Percentiles rank a stretch among this genome's conserved stretches.
Evolutionary conservation across 176 grass and related monocot genomes (phyloP).

Genomic region (Thinopyrum elongatum): DNA sequence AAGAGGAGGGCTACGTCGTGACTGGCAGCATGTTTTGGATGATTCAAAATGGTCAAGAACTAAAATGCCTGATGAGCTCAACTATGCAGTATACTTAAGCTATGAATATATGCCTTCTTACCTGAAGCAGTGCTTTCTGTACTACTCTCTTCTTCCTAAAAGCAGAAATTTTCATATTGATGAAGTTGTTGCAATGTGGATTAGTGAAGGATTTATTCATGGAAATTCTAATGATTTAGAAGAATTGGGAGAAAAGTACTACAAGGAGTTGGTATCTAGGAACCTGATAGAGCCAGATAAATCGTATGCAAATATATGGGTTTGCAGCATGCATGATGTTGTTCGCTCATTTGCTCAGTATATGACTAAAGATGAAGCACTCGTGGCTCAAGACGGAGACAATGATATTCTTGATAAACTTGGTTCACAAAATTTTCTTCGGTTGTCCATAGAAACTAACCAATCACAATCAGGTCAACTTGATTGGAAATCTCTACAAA

Average conservation of each 20-base stretch:
- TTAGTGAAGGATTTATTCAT: background rate
- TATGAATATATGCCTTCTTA: background rate
- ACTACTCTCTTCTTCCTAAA: background rate
- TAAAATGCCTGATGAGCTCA: background rate
- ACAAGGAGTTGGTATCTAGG: slow-evolving; percentile 21
- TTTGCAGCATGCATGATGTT: slow-evolving; percentile 34
- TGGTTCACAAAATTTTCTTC: background rate
- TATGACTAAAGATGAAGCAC: slow-evolving; percentile 8
- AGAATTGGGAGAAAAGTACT: background rate
- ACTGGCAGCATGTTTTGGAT: background rate
- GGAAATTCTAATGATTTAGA: background rate
- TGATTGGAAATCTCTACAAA: background rate
- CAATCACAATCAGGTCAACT: background rate
- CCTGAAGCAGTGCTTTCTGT: background rate
- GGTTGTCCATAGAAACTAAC: background rate
- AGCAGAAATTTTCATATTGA: rapidly evolving
- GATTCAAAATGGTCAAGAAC: background rate
- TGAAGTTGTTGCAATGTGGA: background rate
- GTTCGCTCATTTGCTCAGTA: slow-evolving; percentile 24
- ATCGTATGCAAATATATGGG: rapidly evolving
- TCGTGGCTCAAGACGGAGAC: background rate
- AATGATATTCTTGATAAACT: background rate
- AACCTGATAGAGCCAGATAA: slow-evolving; percentile 30
- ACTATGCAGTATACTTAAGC: background rate
- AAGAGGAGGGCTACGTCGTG: background rate